Conservation (phyloP, 208 protist genomes). For the Trypanosoma rangeli region DNA sequence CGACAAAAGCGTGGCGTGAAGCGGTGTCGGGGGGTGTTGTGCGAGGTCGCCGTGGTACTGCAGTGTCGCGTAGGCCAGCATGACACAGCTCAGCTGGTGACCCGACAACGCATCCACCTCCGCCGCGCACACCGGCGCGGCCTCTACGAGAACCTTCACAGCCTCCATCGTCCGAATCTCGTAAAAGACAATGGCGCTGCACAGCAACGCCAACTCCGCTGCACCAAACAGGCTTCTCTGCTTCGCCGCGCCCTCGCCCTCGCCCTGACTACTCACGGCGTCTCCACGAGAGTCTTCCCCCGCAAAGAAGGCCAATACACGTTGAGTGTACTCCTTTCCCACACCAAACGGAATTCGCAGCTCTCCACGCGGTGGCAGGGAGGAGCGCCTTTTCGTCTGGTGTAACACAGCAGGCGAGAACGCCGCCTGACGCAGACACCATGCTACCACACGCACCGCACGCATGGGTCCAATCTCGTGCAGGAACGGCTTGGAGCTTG, state of each 20-base stretch:
- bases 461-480: slow-evolving; percentile 17
- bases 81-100: slow-evolving; percentile 51
- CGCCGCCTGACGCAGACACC: slow-evolving; percentile 14
- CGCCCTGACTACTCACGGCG: neutral
- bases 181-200: slow-evolving; percentile 65
- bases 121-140: slow-evolving; percentile 43
- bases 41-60: slow-evolving; percentile 34
- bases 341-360: slow-evolving; percentile 62
- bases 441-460: slow-evolving; percentile 21
- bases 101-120: slow-evolving; percentile 50
- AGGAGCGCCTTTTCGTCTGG: neutral
- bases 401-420: neutral
- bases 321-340: slow-evolving; percentile 41
- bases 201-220: slow-evolving; percentile 52
- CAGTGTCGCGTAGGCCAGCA: slow-evolving; percentile 66
- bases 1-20: neutral
- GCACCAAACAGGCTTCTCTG: slow-evolving; percentile 14
- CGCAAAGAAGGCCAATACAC: slow-evolving; percentile 16
- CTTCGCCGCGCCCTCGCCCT: neutral
- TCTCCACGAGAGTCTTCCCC: neutral
- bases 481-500: slow-evolving; percentile 1
- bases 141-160: slow-evolving; percentile 42
- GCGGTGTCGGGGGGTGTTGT: neutral
- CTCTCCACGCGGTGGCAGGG: slow-evolving; percentile 15
- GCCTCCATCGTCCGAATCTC: slow-evolving; percentile 47